Evolutionary conservation across 2,329 filamentous ascomycete genomes (phyloP), one percentile per base, ranked within the genome.

Genomic region (Clonostachys byssicola): DNA sequence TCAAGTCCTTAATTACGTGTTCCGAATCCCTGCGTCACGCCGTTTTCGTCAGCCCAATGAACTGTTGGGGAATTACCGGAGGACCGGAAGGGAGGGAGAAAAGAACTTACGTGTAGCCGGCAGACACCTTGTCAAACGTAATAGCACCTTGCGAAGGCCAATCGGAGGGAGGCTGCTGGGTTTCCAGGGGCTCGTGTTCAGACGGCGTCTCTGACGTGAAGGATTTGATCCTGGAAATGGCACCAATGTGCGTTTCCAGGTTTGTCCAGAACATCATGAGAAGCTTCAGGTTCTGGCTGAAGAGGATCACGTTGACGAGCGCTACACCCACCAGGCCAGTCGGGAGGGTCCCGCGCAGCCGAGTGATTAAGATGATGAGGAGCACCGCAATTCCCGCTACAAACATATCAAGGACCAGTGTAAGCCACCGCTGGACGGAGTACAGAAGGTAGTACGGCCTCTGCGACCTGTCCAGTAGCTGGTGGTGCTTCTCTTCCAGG

Each of bases 141-240:
- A 96, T 83, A 46, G 83, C 84, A 44, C 92, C 92, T 55, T 88
- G 78, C n/a, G 88, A 80, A 12, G 92, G 92, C 92, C 92, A 96
- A 60, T 85, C 85, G 47, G 89, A 85, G 9, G 88, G 84, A 33
- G 90, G 89, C 5, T 35, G 16, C 5, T 45, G 43, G 4, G 41
- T 50, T 17, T 53, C 51, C 16, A 47, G 49, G 4, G 49, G 49
- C 23, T 47, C 41, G 41, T 45, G 49, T 12, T 58, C 54, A 1
- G 45, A 50, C 1, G 12, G 36, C 3, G 54, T 55, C 1, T 52
- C 9, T 1, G 49, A 18, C 1, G 51, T 53, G 23, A 60, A 60
- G 0, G 49, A 47, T n/a, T 49, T 55, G 9, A 59, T 51, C 7
- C 58, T 49, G 4, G 57, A 48, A 6, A 63, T 55, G 3, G 60